Conservation (phyloP, 768 basidiomycete genomes). For the Chalciporus chontae region DNA sequence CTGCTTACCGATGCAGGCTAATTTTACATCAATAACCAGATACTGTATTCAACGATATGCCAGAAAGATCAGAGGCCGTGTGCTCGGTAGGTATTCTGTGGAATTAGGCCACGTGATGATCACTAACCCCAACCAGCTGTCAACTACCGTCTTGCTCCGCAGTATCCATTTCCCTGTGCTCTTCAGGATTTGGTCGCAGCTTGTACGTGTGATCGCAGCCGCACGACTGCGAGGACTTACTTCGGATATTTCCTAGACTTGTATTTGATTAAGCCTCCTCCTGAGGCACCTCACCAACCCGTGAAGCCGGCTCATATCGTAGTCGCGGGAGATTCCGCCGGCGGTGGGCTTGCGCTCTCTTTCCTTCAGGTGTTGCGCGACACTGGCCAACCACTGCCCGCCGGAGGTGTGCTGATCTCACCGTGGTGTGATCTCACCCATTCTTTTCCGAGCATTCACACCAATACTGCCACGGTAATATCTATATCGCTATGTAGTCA, state of each 20-base stretch:
- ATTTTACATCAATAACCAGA: constrained; percentile 31
- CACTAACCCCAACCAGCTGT: constrained; percentile 47
- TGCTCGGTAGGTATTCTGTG: constrained; percentile 55
- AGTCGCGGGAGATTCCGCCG: constrained; percentile 89
- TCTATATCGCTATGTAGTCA: not conserved
- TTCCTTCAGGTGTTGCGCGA: constrained; percentile 88
- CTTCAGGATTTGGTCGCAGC: constrained; percentile 87
- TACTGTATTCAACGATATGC: constrained; percentile 81
- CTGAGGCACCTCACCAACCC: constrained; percentile 69
- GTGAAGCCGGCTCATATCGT: constrained; percentile 82
- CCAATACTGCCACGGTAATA: constrained; percentile 78
- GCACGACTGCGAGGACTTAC: not conserved
- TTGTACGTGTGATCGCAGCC: constrained; percentile 45
- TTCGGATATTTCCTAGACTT: constrained; percentile 49
- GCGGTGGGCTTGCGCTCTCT: constrained; percentile 82
- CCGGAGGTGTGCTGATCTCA: constrained; percentile 85
- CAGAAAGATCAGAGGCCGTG: constrained; percentile 88
- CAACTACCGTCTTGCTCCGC: constrained; percentile 87
- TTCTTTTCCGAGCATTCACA: constrained; percentile 85
- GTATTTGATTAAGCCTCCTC: constrained; percentile 86
- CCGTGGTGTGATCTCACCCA: constrained; percentile 96
- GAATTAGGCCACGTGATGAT: not conserved
- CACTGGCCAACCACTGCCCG: constrained; percentile 72
- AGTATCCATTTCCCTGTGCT: constrained; percentile 94
- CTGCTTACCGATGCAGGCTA: constrained; percentile 5